Evolutionary conservation across 192 early-diverging fungal genomes (phyloP).

Genomic region (Umbelopsis vinacea): DNA sequence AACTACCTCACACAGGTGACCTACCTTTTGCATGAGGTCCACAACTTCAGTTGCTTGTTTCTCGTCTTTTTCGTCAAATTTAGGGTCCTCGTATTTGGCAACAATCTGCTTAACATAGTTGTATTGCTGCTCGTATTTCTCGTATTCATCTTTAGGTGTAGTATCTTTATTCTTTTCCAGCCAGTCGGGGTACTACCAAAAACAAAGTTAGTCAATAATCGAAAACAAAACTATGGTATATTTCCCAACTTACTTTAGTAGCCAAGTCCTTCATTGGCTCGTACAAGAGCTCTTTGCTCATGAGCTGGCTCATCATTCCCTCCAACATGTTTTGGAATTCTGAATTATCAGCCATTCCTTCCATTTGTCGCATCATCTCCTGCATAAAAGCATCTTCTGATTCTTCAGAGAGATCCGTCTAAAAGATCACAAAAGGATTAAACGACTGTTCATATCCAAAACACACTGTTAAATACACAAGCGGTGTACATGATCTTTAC

Average conservation of each 20-base stretch:
- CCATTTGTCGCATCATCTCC: slow-evolving; percentile 87
- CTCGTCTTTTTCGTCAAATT: slow-evolving; percentile 71
- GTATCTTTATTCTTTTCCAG: slow-evolving; percentile 78
- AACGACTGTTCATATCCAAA: background rate
- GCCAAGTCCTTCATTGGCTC: slow-evolving; percentile 95
- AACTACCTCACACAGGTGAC: no score
- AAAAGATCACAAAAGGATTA: background rate
- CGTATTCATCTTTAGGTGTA: slow-evolving; percentile 70
- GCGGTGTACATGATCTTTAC: slow-evolving; percentile 50
- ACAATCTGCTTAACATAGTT: slow-evolving; percentile 82
- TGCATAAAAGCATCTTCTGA: slow-evolving; percentile 58
- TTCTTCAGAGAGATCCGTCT: slow-evolving; percentile 59
- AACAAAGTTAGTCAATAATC: background rate
- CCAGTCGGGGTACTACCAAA: slow-evolving; percentile 84
- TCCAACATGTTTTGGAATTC: slow-evolving; percentile 89
- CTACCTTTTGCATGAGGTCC: slow-evolving; percentile 93
- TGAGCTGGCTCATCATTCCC: slow-evolving; percentile 88
- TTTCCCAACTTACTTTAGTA: slow-evolving; percentile 57
- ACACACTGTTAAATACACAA: background rate
- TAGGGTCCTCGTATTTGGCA: slow-evolving; percentile 73
- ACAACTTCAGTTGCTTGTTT: slow-evolving; percentile 71
- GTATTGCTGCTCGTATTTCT: slow-evolving; percentile 81
- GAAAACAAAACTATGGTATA: background rate
- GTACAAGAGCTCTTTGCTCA: slow-evolving; percentile 92
- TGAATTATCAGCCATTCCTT: slow-evolving; percentile 60